Evolutionary conservation across 2,329 filamentous ascomycete genomes (phyloP).

Genomic region (Ceratocystis cubensis): DNA sequence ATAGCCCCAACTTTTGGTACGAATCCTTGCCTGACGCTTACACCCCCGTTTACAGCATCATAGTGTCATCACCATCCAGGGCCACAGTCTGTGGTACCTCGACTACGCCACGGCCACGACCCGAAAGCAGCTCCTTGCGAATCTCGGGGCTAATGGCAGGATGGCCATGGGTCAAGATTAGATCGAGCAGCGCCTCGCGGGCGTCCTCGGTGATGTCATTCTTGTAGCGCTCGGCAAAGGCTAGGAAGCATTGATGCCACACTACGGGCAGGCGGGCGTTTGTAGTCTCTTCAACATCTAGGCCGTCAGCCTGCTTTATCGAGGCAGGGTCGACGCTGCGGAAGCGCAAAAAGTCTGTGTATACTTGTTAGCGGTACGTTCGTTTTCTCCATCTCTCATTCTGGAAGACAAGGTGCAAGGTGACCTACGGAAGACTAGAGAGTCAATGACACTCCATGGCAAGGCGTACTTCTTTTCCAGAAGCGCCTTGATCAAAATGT

Average conservation of each 20-base stretch:
- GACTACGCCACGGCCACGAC: conserved; percentile 68
- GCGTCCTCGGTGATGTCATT: conserved; percentile 96
- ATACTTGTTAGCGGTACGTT: not conserved
- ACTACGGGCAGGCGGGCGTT: conserved; percentile 69
- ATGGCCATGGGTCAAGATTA: conserved; percentile 75
- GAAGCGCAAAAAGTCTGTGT: conserved; percentile 73
- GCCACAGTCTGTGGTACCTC: conserved; percentile 32
- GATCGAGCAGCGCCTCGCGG: conserved; percentile 76
- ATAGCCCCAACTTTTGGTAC: conserved; percentile 18
- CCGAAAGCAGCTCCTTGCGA: conserved; percentile 73
- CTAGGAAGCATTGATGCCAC: conserved; percentile 88
- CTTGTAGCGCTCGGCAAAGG: conserved; percentile 87
- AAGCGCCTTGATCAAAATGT: conserved; percentile 86
- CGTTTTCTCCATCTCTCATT: not conserved
- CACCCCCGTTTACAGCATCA: conserved; percentile 39
- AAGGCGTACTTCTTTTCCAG: conserved; percentile 96
- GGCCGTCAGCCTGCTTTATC: conserved; percentile 36
- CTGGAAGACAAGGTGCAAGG: not conserved
- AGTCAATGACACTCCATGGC: conserved; percentile 87
- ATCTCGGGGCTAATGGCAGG: conserved; percentile 83
- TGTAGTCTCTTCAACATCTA: conserved; percentile 42
- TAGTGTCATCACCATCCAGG: conserved; percentile 77
- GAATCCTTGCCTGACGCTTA: conserved; percentile 9
- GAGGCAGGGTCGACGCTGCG: conserved; percentile 52
- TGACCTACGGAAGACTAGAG: conserved; percentile 57